phyloP scores from a whole-genome alignment of 108 stramenopile species.

The Aurantiochytrium sp. region DNA sequence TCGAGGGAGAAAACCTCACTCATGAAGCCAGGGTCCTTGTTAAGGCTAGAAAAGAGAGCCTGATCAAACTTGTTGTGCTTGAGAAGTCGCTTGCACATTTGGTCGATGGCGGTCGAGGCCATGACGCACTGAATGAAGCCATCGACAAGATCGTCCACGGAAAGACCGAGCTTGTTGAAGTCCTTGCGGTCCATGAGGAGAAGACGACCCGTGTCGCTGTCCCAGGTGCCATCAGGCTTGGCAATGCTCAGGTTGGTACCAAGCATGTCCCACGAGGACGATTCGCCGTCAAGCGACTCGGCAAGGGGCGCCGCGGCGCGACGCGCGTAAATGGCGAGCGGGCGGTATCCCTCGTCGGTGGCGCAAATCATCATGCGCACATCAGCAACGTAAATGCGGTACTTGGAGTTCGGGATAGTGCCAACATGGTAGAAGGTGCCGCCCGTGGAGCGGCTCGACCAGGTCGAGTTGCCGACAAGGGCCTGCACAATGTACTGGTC shows the following conservation, averaged over 20 bases:
- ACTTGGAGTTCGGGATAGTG: constrained; percentile 17
- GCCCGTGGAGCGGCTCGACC: not conserved
- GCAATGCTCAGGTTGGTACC: constrained; percentile 30
- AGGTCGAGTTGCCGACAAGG: constrained; percentile 24
- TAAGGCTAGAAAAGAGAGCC: constrained; percentile 21
- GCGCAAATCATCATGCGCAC: constrained; percentile 23
- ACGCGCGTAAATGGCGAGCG: constrained; percentile 26
- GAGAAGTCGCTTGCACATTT: constrained; percentile 22
- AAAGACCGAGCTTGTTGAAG: constrained; percentile 25
- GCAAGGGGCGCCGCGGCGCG: constrained; percentile 4
- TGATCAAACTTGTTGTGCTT: not conserved
- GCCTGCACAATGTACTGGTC: constrained; percentile 25
- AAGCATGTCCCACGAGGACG: constrained; percentile 17
- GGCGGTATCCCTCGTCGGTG: constrained; percentile 17
- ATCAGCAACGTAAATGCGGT: constrained; percentile 22
- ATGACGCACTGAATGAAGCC: constrained; percentile 26
- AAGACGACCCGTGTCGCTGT: constrained; percentile 22
- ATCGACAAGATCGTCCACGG: constrained; percentile 27
- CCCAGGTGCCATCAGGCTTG: constrained; percentile 2
- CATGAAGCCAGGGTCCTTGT: constrained; percentile 18
- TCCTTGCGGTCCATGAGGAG: constrained; percentile 34
- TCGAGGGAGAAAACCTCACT: constrained; percentile 1
- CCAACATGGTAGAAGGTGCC: constrained; percentile 26
- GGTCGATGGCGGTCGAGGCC: constrained; percentile 20
- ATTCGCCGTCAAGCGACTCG: not conserved